Conservation (phyloP, 257 asterid genomes). For the Eucommia ulmoides region DNA sequence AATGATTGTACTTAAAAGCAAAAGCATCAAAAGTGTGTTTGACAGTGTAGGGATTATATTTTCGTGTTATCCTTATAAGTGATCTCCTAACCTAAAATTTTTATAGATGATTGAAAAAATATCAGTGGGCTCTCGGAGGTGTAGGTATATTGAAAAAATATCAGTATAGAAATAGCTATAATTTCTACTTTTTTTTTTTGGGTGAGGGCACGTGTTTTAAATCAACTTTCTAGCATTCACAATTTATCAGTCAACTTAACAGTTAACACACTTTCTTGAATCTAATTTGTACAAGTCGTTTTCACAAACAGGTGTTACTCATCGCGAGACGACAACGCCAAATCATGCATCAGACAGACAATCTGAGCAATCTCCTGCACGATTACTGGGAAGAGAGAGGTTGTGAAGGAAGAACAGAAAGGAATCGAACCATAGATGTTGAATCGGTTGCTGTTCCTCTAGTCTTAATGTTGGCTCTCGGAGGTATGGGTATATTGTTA, state of each 20-base stretch:
- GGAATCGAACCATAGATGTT: constrained; percentile 7
- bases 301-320: constrained; percentile 36
- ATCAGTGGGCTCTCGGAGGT: too few relatives aligned
- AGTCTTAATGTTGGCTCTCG: constrained; percentile 15
- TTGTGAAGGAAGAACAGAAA: constrained; percentile 11
- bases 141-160: too few relatives aligned
- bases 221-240: not conserved
- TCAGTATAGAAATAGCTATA: too few relatives aligned
- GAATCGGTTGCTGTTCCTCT: constrained; percentile 17
- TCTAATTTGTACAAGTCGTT: not conserved
- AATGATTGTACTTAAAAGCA: too few relatives aligned
- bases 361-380: constrained; percentile 41
- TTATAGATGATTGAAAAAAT: too few relatives aligned
- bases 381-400: constrained; percentile 17
- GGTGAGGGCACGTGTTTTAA: too few relatives aligned
- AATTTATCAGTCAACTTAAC: not conserved
- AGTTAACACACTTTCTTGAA: not conserved
- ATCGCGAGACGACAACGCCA: constrained; percentile 74
- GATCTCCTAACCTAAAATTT: too few relatives aligned
- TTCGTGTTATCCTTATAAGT: too few relatives aligned
- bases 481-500: constrained; percentile 29
- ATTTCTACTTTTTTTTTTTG: too few relatives aligned
- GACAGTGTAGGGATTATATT: too few relatives aligned
- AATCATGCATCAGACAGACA: constrained; percentile 68
- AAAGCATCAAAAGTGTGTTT: too few relatives aligned